Percentiles rank a stretch among this genome's conserved stretches.
phyloP scores from a whole-genome alignment of 352 stramenopile genomes.

The Phytophthora pseudosyringae region DNA sequence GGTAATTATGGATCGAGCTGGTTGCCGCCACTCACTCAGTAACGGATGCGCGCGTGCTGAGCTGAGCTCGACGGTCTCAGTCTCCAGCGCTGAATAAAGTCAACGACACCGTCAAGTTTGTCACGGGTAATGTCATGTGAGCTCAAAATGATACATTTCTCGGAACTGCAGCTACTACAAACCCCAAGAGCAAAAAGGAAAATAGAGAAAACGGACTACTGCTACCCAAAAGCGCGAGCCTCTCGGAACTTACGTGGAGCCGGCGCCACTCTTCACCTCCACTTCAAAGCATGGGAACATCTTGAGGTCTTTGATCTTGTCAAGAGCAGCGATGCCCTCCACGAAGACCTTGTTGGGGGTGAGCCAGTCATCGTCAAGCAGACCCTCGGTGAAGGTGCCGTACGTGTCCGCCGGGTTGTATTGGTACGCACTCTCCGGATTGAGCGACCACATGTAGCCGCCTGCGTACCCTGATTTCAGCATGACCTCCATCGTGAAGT shows the following conservation, averaged over 20 bases:
- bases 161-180: constrained; percentile 12
- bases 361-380: constrained; percentile 75
- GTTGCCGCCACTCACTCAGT: background rate
- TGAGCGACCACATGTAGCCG: constrained; percentile 85
- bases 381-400: constrained; percentile 66
- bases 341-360: constrained; percentile 71
- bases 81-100: no score
- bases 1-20: constrained; percentile 1
- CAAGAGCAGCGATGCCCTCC: constrained; percentile 56
- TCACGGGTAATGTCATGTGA: no score
- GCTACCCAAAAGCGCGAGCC: background rate
- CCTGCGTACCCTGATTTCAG: constrained; percentile 58
- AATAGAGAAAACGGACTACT: constrained; percentile 26
- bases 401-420: constrained; percentile 73
- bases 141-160: constrained; percentile 44
- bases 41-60: constrained; percentile 24
- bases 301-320: constrained; percentile 60
- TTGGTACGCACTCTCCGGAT: constrained; percentile 79
- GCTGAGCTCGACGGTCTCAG: background rate
- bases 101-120: background rate
- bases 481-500: constrained; percentile 75
- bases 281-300: constrained; percentile 72
- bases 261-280: constrained; percentile 12
- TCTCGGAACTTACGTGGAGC: constrained; percentile 18
- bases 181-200: constrained; percentile 26